phyloP scores from a whole-genome alignment of 768 basidiomycete genomes.

The Calocybe cyanea region DNA sequence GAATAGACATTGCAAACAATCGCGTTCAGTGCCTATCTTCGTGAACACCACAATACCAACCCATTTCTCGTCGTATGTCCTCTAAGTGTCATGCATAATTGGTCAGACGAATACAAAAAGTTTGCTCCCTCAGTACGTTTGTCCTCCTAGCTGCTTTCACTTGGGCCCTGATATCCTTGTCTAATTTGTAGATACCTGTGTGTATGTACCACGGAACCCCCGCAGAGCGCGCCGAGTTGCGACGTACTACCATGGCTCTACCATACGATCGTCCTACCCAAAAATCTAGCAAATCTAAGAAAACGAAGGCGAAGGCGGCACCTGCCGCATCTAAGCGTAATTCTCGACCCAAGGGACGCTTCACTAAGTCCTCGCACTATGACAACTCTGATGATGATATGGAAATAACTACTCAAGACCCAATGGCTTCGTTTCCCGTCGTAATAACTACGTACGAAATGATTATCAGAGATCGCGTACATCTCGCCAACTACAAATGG shows the following conservation, averaged over 20 bases:
- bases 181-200: constrained; percentile 62
- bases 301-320: constrained; percentile 16
- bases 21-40: constrained; percentile 87
- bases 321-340: constrained; percentile 8
- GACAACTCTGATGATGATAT: constrained; percentile 14
- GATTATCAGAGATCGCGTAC: constrained; percentile 75
- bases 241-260: constrained; percentile 54
- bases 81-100: constrained; percentile 89
- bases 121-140: constrained; percentile 73
- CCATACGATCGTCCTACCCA: constrained; percentile 19
- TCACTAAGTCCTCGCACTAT: constrained; percentile 15
- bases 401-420: constrained; percentile 15
- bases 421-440: constrained; percentile 55
- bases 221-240: constrained; percentile 74
- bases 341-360: constrained; percentile 13
- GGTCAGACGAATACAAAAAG: constrained; percentile 78
- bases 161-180: no score
- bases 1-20: constrained; percentile 90
- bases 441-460: constrained; percentile 92
- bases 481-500: constrained; percentile 64
- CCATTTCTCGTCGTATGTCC: constrained; percentile 92
- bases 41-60: constrained; percentile 61
- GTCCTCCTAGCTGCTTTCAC: constrained; percentile 4
- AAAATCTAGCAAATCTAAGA: constrained; percentile 4
- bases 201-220: constrained; percentile 89